Evolutionary conservation across 345 rosid genomes (phyloP), one percentile per base, ranked within the genome.

Genomic region (Salix exigua): DNA sequence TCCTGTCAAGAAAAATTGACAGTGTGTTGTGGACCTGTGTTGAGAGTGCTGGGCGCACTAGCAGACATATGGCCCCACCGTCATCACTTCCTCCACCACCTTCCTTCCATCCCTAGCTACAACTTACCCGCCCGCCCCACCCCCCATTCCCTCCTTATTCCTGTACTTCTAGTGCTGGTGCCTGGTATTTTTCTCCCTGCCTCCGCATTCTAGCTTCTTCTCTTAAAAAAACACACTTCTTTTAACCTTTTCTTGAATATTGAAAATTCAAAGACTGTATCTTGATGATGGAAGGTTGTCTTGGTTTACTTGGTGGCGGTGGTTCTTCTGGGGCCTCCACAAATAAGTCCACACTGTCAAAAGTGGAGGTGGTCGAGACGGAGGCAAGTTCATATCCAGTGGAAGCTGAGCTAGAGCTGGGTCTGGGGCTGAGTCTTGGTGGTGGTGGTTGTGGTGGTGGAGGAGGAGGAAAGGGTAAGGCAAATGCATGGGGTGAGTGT

Each of bases 41-140:
- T 60, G 66, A 73, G 88, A 87, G 90, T 92, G 94, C 89, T 84
- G 71, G 80, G 89, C 91, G 89, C 97, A 92, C 93, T 91, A 86
- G 80, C 81, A 86, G 91, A 92, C 97, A 89, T 58, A 73, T 67
- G 86, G 91, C 7, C 93, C 95, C 91, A 88, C 71, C 73, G 62
- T 88, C 90, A 89, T 90, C 93, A 89, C 87, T 83, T 78, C 77
- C 79, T 84, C 91, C 89, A 89, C 89, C 92, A 86, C 83, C 86
- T 74, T 73, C 75, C 65, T 65, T 21, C 30, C 50, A 48, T 70
- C 82, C 63, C 62, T 70, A 7, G 19, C 30, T 60, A 74, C 81
- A 68, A 23, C 78, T 65, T 44, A 66, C 16, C 74, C 31, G 3
- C 4, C 28, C 28, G 3, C 4, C 28, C 28, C 28, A 1, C 28